Base-by-base conservation (phyloP, 164 flowering plant genomes). In the Malania oleifera region DNA sequence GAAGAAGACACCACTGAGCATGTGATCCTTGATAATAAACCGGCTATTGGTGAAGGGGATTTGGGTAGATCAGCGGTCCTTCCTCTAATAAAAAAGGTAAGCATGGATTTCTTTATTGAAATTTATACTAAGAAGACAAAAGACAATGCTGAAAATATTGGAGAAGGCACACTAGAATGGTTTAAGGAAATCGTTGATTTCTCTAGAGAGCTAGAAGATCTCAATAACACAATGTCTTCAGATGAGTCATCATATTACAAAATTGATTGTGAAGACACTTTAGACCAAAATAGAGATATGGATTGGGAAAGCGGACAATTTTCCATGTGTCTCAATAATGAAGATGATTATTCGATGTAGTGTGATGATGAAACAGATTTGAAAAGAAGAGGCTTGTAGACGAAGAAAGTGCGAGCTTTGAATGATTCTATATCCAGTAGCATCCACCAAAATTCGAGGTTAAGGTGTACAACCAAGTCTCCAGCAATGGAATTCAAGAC, bases 221-320 rank as follows among this genome's bases (percentile, higher is more conserved):
- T 26, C 22, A 26, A 56, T 1, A 26, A 49, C 15, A 15, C 19
- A 3, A 14, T 11, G 23, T 52, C 41, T 20, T 34, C 49, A 19
- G 72, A 54, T 55, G 69, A 46, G 35, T 40, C 68, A 20, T 59
- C 56, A 7, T 41, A 45, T 28, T 70, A 56, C 26, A 74, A 72
- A 47, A 60, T 57, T 35, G 68, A 54, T 62, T 55, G 27, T 22
- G 64, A 53, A 56, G 76, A 75, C 1, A 8, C 24, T 35, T 20
- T 48, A n/a, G 67, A 60, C 18, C 49, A 44, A 45, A 47, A 59
- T 20, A 11, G 27, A 40, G 74, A 73, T 29, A 74, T 76, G 78
- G 87, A 80, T 38, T 73, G 81, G 80, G 81, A 80, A 48, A 75
- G 52, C 46, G 77, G 52, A 11, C 52, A 37, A 9, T 45, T 54